Base-by-base conservation (phyloP, 176 grass and related monocot genomes). In the Pontederia crassipes region DNA sequence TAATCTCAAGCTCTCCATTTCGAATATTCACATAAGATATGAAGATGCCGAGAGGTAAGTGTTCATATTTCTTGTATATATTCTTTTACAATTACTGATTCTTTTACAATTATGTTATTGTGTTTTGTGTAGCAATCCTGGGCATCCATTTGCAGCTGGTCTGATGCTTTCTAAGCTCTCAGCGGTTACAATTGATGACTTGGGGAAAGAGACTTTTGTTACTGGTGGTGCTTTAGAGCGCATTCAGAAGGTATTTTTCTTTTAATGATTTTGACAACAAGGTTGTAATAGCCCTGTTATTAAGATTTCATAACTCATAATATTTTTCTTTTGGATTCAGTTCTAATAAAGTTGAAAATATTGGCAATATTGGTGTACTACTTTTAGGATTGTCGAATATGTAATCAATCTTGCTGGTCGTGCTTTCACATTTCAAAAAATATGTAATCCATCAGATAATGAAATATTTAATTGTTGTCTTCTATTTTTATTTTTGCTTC, bases 11-110 rank as follows among this genome's bases (percentile, higher is more conserved):
- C 65, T 97, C 45, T 88, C 84, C 40, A 85, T 97, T n/a, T 79
- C 83, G 64, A 91, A 91, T 73, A 76, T 91, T 73, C 92, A 97
- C 71, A 91, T 97, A 78, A 91, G 92, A 97, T 97, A 88, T 8
- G 92, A 91, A 66, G 92, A 97, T 32, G 49, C 45, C 29, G 87
- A 97, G 79, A 97, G 92, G 92, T 97, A 91, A 28, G 13, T 48
- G 8, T 47, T 49, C 28, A 12, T 45, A 11, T 62, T 74, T 16
- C 49, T 76, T 13, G 71, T 49, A 73, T 61, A 64, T 72, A 54
- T 72, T 11, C 48, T 73, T 40, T 68, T 40, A 82, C 47, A 13
- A 8, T 55, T 78, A 70, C 5, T 50, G 47, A 49, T 8, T 27
- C 13, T 69, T 54, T 35, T 64, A 72, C 20, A 26, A 15, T 15